phyloP scores from a whole-genome alignment of 371 early-diverging fungal genomes.

The Mortierella polycephala region DNA sequence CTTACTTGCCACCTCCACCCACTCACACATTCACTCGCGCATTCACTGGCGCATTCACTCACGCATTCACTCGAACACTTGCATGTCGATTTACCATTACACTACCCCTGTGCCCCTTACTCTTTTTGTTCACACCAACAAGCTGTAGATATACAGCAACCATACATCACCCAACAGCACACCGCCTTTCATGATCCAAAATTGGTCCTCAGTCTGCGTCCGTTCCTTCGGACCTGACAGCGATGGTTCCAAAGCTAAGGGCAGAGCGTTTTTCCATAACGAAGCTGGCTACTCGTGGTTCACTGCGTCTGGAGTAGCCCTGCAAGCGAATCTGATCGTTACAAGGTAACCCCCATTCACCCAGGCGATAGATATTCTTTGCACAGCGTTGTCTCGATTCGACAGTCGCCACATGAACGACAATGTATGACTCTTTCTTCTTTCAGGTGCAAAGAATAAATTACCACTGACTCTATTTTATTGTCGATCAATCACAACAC shows the following conservation, averaged over 20 bases:
- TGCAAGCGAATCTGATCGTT: conserved; percentile 39
- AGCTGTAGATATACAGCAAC: too few species aligned
- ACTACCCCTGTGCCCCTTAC: too few species aligned
- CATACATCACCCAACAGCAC: too few species aligned
- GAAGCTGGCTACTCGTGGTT: conserved; percentile 54
- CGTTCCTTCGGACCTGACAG: conserved; percentile 52
- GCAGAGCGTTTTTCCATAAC: conserved; percentile 55
- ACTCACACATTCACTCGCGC: too few species aligned
- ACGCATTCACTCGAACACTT: too few species aligned
- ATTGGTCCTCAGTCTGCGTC: conserved; percentile 54
- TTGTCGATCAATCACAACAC: not conserved
- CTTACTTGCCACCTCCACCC: not conserved
- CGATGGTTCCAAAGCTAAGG: conserved; percentile 46
- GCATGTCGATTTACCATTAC: too few species aligned
- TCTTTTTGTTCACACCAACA: too few species aligned
- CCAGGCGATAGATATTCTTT: not conserved
- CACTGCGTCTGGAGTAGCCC: conserved; percentile 50
- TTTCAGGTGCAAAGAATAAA: not conserved
- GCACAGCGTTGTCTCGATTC: not conserved
- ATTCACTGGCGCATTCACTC: not conserved
- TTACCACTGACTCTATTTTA: not conserved
- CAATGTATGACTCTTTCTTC: not conserved
- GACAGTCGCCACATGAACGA: not conserved
- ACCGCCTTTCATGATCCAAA: conserved; percentile 42
- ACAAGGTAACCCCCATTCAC: conserved; percentile 37